These are phyloP conservation scores for Colletotrichum liaoningense DNA, from an alignment of 2,329 filamentous ascomycete genomes.

Conservation along the genomic window DNA sequence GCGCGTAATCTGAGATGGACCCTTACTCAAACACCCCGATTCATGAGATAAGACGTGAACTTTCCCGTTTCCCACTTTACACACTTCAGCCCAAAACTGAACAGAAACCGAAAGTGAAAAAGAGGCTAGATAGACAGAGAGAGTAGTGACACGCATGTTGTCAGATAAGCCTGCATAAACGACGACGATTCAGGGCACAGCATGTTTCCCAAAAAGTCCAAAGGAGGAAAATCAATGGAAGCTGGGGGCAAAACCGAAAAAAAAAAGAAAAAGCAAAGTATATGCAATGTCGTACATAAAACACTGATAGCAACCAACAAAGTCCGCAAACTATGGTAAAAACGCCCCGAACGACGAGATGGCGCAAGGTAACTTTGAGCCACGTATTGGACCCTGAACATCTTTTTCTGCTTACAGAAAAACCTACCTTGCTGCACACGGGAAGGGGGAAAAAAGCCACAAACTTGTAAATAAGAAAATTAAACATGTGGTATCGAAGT, in stretches of 20 bases:
- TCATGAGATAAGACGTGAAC: neutral
- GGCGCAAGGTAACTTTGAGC: neutral
- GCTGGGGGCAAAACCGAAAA: neutral
- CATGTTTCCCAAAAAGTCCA: neutral
- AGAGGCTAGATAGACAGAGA: neutral
- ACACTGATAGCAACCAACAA: neutral
- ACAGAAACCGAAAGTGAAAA: neutral
- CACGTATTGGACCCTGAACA: neutral
- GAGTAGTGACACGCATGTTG: neutral
- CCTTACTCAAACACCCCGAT: neutral
- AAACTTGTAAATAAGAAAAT: neutral
- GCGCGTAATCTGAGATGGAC: neutral
- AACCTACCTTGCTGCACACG: neutral
- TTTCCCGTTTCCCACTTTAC: neutral
- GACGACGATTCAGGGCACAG: neutral
- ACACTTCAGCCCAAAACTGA: neutral
- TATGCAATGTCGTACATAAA: neutral
- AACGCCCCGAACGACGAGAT: neutral
- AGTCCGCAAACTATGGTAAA: neutral
- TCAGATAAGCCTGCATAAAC: neutral
- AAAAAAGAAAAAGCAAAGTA: neutral
- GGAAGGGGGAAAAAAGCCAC: neutral
- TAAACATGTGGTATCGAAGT: neutral
- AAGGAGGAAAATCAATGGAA: neutral
- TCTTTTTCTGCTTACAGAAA: neutral